These are phyloP conservation scores for Globisporangium abappressorium DNA, from an alignment of 352 stramenopile genomes.

Conservation along the genomic window DNA sequence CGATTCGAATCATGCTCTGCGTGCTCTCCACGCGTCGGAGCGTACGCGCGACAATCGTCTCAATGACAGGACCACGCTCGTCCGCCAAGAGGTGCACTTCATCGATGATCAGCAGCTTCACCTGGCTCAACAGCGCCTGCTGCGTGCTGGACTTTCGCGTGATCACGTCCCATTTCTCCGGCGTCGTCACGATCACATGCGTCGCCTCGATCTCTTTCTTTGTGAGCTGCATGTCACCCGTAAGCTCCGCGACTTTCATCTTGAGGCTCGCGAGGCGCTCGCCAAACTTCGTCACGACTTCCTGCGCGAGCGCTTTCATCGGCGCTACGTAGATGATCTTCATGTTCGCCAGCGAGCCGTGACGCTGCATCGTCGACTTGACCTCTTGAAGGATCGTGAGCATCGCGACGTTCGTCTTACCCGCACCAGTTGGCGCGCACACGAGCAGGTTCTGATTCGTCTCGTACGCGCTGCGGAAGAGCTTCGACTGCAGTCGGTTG, in stretches of 20 bases:
- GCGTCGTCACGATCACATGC: conserved; percentile 98
- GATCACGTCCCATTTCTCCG: conserved; percentile 99
- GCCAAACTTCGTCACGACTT: conserved; percentile 98
- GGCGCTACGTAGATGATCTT: conserved; percentile 97
- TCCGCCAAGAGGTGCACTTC: conserved; percentile 99
- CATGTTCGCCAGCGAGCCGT: conserved; percentile 61
- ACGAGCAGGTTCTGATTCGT: conserved; percentile 98
- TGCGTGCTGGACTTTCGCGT: conserved; percentile 95
- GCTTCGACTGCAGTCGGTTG: conserved; percentile 98
- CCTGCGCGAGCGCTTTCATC: conserved; percentile 98
- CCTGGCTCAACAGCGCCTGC: conserved; percentile 85
- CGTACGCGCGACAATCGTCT: conserved; percentile 98
- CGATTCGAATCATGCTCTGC: conserved; percentile 97
- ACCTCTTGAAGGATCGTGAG: conserved; percentile 93
- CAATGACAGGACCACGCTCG: conserved; percentile 98
- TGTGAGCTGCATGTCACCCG: conserved; percentile 98
- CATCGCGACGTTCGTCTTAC: conserved; percentile 99
- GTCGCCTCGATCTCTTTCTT: conserved; percentile 94
- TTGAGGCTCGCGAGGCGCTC: conserved; percentile 73
- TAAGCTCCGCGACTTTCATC: conserved; percentile 91
- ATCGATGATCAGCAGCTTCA: conserved; percentile 99
- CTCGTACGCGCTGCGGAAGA: conserved; percentile 96
- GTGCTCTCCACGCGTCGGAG: conserved; percentile 97
- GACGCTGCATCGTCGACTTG: conserved; percentile 60
- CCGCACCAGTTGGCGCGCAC: conserved; percentile 89